Conservation (phyloP, 2,329 filamentous ascomycete species). For the Aureobasidium melanogenum region DNA sequence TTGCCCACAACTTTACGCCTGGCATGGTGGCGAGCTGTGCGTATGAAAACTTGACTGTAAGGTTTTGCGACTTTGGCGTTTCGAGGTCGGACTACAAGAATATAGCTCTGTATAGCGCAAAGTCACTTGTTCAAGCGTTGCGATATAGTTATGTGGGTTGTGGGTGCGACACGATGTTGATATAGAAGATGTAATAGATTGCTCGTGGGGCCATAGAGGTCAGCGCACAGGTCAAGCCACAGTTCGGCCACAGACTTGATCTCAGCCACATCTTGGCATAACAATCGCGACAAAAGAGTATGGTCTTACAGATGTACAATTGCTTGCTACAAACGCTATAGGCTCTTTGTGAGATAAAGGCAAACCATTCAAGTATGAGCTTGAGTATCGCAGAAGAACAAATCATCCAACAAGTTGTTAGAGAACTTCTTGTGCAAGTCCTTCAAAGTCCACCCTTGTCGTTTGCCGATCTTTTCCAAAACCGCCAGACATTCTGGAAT, state of each 20-base stretch:
- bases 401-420: constrained; percentile 32
- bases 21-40: constrained; percentile 31
- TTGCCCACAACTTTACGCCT: constrained; percentile 44
- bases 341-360: background rate
- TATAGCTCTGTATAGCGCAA: too few relatives aligned
- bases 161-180: background rate
- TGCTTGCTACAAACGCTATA: background rate
- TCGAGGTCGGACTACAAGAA: too few relatives aligned
- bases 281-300: background rate
- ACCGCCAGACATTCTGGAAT: constrained; percentile 30
- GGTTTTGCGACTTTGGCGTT: background rate
- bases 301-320: background rate
- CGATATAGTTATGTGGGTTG: background rate
- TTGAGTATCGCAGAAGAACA: constrained; percentile 13
- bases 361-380: background rate
- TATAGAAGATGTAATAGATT: constrained; percentile 9
- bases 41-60: background rate
- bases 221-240: constrained; percentile 1
- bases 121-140: background rate
- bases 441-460: constrained; percentile 32
- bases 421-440: constrained; percentile 33
- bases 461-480: constrained; percentile 29
- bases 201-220: background rate
- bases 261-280: constrained; percentile 3
- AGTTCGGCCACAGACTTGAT: background rate